Base-by-base conservation (phyloP, 2,329 filamentous ascomycete species). In the Nothophoma quercina region DNA sequence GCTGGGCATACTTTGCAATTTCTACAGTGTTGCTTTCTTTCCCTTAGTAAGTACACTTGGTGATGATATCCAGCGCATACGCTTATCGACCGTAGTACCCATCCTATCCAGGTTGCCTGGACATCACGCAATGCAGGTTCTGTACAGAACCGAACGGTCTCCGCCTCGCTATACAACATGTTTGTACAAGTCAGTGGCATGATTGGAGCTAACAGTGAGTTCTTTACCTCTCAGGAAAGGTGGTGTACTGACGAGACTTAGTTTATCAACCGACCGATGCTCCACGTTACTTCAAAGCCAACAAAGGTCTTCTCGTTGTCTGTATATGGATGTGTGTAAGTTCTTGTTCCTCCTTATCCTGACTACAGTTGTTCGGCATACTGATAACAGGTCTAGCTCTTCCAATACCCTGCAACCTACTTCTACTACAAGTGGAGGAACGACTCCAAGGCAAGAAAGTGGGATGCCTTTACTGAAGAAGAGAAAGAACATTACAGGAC, bases 111-210 rank as follows among this genome's bases (percentile, higher is more conserved):
- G 16, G 52, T 55, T 22, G 46, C 41, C 12, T 55, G 46, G 52
- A 49, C 42, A 1, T 46, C 40, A 3, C 35, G 52, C 25, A 55
- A 55, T 5, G 38, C 46, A 16, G 48, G 48, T 26, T 46, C 52
- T 16, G 52, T 55, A 16, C 52, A 50, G 12, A 51, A 49, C 5
- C 34, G 52, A 21, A 55, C 52, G 9, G 46, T 55, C 2, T 49
- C 43, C 9, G 52, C 52, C 13, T 49, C 46, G 21, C 33, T 51
- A n/a, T 87, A 87, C 68, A 88, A 87, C 51, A 67, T 67, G 62
- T 58, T 60, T 23, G 65, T 69, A 2, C 65, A 68, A 51, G 42
- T 59, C 8, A 55, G 51, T 41, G 58, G 54, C 6, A 60, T 60
- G 44, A 56, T 53, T 19, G 55, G 55, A 15, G 55, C 55, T n/a